Conservation (phyloP, 164 flowering plant genomes). For the Vitis amurensis region DNA sequence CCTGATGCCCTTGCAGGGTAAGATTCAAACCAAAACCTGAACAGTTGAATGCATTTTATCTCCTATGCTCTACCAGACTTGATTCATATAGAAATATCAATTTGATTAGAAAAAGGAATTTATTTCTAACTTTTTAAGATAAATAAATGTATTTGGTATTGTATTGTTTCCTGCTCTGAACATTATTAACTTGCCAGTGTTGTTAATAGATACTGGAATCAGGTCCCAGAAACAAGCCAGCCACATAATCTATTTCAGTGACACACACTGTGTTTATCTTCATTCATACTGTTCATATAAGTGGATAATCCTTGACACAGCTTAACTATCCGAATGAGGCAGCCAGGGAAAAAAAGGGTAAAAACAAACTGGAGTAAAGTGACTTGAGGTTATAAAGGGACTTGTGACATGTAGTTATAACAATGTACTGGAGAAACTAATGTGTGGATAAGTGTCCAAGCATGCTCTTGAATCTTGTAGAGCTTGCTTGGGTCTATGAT, state of each 20-base stretch:
- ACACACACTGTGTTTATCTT: no score
- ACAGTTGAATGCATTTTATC: conserved; percentile 1
- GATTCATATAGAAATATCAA: not conserved
- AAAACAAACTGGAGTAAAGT: not conserved
- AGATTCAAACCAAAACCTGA: conserved; percentile 14
- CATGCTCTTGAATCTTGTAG: not conserved
- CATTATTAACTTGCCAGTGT: no score
- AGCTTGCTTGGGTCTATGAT: no score
- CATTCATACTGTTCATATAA: no score
- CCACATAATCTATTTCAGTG: not conserved
- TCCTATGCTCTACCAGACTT: not conserved
- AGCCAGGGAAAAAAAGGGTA: no score
- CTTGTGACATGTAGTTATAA: not conserved
- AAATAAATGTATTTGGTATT: no score
- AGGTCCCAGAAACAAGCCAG: not conserved
- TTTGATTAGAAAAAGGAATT: not conserved
- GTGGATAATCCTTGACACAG: no score
- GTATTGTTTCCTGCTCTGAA: no score
- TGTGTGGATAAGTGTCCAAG: not conserved
- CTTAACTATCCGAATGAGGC: no score
- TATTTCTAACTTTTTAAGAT: no score
- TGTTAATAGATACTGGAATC: not conserved
- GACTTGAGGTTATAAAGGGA: not conserved
- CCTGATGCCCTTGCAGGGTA: conserved; percentile 85
- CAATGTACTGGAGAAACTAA: not conserved